phyloP scores from a whole-genome alignment of 805 yeast genomes.

The Vanderwaltozyma verrucispora region DNA sequence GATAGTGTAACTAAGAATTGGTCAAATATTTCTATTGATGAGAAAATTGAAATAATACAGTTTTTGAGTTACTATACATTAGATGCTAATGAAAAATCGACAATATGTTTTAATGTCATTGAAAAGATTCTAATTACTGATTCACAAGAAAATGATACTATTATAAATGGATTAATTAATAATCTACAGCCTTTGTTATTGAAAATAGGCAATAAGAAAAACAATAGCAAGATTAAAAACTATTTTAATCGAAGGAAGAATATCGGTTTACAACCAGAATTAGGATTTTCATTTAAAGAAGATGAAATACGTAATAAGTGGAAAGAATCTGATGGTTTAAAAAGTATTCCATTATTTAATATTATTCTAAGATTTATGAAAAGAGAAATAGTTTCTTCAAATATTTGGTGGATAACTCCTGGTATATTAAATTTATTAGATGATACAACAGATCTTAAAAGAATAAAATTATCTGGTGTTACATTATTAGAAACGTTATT shows the following conservation, averaged over 20 bases:
- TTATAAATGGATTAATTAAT: neutral
- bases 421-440: constrained; percentile 25
- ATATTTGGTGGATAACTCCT: constrained; percentile 28
- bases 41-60: neutral
- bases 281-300: constrained; percentile 11
- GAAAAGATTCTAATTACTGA: neutral
- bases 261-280: constrained; percentile 9
- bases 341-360: constrained; percentile 19
- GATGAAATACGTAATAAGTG: constrained; percentile 16
- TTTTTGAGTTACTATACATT: neutral
- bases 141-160: neutral
- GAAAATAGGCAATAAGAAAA: neutral
- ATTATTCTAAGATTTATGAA: constrained; percentile 11
- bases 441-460: constrained; percentile 18
- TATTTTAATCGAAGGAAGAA: neutral
- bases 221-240: too few relatives aligned
- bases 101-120: neutral
- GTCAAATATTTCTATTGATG: neutral
- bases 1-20: neutral
- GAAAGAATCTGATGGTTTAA: constrained; percentile 17
- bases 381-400: constrained; percentile 14
- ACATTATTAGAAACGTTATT: constrained; percentile 12
- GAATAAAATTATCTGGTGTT: constrained; percentile 20
- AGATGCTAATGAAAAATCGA: neutral
- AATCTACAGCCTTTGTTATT: constrained; percentile 1